Evolutionary conservation across 331 rosid species (phyloP).

Genomic region (Malus hybrid): DNA sequence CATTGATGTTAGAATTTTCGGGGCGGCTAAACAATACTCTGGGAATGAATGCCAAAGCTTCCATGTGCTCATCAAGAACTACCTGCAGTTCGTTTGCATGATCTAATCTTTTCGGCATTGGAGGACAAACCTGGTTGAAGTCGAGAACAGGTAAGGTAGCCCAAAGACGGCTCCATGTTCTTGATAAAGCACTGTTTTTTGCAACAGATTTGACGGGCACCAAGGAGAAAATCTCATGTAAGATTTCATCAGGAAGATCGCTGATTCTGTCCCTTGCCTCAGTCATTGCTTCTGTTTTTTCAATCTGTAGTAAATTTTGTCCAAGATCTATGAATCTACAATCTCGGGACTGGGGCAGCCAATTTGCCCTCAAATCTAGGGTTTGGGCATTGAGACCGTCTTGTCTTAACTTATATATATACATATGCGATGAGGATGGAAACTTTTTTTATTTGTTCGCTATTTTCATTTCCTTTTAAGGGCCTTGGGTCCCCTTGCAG

Average conservation of each 20-base stretch:
- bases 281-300: not conserved
- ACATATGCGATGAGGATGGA: too few relatives aligned
- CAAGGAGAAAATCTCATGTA: not conserved
- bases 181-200: not conserved
- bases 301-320: not conserved
- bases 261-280: not conserved
- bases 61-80: not conserved
- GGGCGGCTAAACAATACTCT: not conserved
- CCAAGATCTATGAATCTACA: too few relatives aligned
- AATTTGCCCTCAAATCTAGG: too few relatives aligned
- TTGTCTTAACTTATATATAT: too few relatives aligned
- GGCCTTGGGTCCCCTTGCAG: too few relatives aligned
- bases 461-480: too few relatives aligned
- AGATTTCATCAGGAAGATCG: not conserved
- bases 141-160: not conserved
- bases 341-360: too few relatives aligned
- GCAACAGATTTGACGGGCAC: not conserved
- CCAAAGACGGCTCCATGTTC: not conserved
- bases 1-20: not conserved
- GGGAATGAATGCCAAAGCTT: not conserved
- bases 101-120: too few relatives aligned
- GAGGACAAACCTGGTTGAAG: not conserved
- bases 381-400: too few relatives aligned
- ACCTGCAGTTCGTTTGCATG: too few relatives aligned
- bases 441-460: too few relatives aligned